Conservation (phyloP, 202 grass and related monocot genomes). For the Elaeis oleifera region DNA sequence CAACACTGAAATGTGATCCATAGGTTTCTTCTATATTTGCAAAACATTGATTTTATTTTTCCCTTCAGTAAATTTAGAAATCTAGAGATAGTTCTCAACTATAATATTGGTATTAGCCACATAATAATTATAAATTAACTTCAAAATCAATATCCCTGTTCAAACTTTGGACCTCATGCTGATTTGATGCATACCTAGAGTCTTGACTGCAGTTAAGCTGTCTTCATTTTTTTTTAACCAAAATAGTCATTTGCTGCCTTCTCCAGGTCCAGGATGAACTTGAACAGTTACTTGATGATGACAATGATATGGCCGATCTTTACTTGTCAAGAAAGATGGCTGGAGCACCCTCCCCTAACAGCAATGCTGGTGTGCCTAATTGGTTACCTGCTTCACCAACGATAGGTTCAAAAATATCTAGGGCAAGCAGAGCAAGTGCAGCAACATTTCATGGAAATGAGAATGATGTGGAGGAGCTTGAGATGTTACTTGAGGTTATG, state of each 20-base stretch:
- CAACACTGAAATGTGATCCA: too few species aligned
- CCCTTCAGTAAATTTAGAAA: too few species aligned
- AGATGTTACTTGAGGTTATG: slow-evolving; percentile 24
- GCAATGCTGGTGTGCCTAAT: background rate
- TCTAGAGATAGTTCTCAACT: too few species aligned
- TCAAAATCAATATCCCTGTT: too few species aligned
- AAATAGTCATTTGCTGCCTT: background rate
- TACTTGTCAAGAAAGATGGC: slow-evolving; percentile 16
- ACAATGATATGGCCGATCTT: slow-evolving; percentile 22
- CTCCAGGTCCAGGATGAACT: slow-evolving; percentile 22
- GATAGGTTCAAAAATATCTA: slow-evolving; percentile 5
- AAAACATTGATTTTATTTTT: too few species aligned
- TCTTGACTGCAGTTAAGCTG: background rate
- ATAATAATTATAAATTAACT: too few species aligned
- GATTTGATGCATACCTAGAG: too few species aligned
- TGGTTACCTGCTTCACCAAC: background rate
- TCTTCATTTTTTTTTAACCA: background rate
- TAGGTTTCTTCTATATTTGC: too few species aligned
- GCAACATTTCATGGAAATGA: slow-evolving; percentile 18
- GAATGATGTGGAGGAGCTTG: slow-evolving; percentile 17
- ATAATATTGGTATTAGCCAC: too few species aligned
- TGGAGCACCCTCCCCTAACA: background rate
- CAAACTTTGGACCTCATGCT: too few species aligned
- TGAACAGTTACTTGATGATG: slow-evolving; percentile 23
- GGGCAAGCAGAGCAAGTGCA: slow-evolving; percentile 8